Evolutionary conservation across 352 stramenopile species (phyloP), one percentile per base, ranked within the genome.

Genomic region (Phytopythium delawarense): DNA sequence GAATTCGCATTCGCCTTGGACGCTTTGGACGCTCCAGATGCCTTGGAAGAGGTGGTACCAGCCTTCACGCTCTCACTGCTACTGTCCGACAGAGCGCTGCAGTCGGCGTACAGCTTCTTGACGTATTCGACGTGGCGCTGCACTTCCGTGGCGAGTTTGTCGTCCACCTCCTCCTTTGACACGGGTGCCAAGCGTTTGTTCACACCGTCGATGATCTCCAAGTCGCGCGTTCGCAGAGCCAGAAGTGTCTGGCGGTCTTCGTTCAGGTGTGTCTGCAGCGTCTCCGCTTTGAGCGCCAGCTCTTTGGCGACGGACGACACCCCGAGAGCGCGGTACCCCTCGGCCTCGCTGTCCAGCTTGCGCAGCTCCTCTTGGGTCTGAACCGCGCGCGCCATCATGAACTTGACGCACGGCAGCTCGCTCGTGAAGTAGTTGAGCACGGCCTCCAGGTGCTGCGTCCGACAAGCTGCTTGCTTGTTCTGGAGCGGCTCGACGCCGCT

Each of bases 331-430:
- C 76, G 72, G 50, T 90, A 88, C 12, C 69, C 74, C 12, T 76
- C 63, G 1, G 74, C 74, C 65, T 94, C 78, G 15, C 68, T 55
- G 34, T 63, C 57, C 45, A 79, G 56, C 48, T 81, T 71, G 18
- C 69, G 53, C 48, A 87, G 34, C 40, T 88, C 61, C 2, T 63
- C 37, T 35, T 82, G 63, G 5, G 76, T 73, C 39, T 91, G 74
- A 34, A 76, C 63, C 1, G 88, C 76, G 7, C 85, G 78, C 11
- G 73, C 76, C 67, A 81, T 78, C 78, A 92, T 92, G 57, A 92
- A 92, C 64, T 91, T 87, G 13, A 92, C 68, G 48, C 85, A 94
- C 23, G 81, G 83, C 53, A 90, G 56, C 46, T 94, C 78, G 56
- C 83, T 89, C 49, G 77, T 77, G 57, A 91, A 89, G 53, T 92